Conservation (phyloP, 2,329 filamentous ascomycete genomes). For the Seiridium cupressi region DNA sequence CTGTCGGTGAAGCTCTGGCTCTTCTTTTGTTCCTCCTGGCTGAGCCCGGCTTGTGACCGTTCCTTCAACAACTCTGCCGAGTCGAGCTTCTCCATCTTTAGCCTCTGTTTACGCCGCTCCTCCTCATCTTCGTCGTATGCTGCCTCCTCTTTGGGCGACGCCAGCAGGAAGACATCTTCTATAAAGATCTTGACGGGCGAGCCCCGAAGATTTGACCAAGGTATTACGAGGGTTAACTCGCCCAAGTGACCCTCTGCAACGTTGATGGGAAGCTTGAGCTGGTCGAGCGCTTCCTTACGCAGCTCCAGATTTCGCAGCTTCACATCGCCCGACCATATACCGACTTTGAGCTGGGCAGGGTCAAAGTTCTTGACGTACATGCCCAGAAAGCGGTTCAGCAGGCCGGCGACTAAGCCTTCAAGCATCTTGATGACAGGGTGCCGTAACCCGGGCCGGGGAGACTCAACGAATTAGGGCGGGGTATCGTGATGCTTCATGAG, state of each 20-base stretch:
- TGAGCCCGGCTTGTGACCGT: conserved; percentile 87
- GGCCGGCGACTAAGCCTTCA: conserved; percentile 91
- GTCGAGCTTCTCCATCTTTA: conserved; percentile 99
- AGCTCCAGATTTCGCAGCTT: conserved; percentile 91
- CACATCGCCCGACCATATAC: conserved; percentile 98
- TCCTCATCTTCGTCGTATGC: conserved; percentile 94
- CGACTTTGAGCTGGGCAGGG: conserved; percentile 94
- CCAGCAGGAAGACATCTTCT: conserved; percentile 93
- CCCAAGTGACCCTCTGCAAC: conserved; percentile 94
- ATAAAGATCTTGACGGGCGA: conserved; percentile 94
- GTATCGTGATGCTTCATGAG: conserved; percentile 28
- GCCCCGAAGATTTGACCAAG: conserved; percentile 94
- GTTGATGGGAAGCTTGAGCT: conserved; percentile 94
- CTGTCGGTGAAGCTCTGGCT: conserved; percentile 98
- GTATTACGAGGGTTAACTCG: conserved; percentile 86
- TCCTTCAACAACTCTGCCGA: conserved; percentile 94
- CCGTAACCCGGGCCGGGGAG: conserved; percentile 72
- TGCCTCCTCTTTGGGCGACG: conserved; percentile 92
- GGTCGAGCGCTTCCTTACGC: conserved; percentile 90
- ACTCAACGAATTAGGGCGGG: conserved; percentile 22
- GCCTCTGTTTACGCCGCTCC: conserved; percentile 76
- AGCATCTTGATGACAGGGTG: conserved; percentile 71
- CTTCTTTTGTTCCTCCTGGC: conserved; percentile 92
- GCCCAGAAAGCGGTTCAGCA: conserved; percentile 98
- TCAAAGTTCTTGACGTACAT: conserved; percentile 99